A percentile compares a stretch with the other conserved stretches of the same genome.
Conservation (phyloP, 129 eudicot species). For the Arctium lappa region DNA sequence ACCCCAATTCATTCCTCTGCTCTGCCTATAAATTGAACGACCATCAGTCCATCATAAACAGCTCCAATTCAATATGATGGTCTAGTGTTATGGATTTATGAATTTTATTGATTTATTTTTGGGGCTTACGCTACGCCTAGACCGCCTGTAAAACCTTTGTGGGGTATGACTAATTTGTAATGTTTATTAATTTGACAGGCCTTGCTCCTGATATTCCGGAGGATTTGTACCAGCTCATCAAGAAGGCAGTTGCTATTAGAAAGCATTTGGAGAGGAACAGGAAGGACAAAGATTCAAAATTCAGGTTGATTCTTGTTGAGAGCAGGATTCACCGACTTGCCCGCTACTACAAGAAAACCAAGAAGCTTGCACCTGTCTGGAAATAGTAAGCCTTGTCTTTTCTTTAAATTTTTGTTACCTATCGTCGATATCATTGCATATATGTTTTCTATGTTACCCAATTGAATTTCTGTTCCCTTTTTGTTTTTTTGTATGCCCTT, state of each 20-base stretch:
- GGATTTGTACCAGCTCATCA: constrained; percentile 48
- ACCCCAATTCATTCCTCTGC: no score
- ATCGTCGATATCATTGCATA: neutral
- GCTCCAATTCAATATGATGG: no score
- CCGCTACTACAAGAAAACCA: constrained; percentile 50
- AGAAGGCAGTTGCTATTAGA: constrained; percentile 50
- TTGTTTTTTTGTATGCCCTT: neutral
- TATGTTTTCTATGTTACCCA: neutral
- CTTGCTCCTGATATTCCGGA: constrained; percentile 51
- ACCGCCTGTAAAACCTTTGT: no score
- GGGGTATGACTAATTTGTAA: neutral
- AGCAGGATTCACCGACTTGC: constrained; percentile 54
- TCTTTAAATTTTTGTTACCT: neutral
- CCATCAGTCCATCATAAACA: no score
- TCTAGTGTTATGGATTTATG: no score
- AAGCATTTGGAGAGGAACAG: constrained; percentile 53
- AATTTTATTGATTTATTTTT: no score
- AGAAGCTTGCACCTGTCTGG: constrained; percentile 54
- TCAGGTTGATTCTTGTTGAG: constrained; percentile 49
- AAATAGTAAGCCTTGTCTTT: constrained; percentile 32
- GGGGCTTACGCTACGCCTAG: no score
- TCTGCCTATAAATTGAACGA: no score
- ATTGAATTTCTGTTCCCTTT: neutral
- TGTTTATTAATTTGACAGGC: constrained; percentile 6
- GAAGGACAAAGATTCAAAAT: constrained; percentile 49